Evolutionary conservation across 2,329 filamentous ascomycete genomes (phyloP), one percentile per base, ranked within the genome.

Genomic region (Colletotrichum sp.): DNA sequence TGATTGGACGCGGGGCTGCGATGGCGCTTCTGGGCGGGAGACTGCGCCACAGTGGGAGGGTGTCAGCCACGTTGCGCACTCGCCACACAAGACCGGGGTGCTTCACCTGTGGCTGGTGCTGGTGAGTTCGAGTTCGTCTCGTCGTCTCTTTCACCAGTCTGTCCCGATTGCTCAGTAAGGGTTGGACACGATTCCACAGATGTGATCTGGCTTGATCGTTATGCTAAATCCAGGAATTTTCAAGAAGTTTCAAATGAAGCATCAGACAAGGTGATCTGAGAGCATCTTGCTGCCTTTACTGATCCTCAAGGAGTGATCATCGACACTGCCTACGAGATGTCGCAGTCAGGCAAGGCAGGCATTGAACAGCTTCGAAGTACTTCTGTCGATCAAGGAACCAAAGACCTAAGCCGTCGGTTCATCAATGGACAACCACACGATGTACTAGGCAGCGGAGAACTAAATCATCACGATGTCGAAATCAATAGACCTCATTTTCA

Each of bases 41-140:
- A 27, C 74, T 73, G 57, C 69, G 74, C 74, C 74, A 76, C 70
- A 69, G 12, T 52, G 6, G 2, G 5, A 22, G 11, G 6, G 11
- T 13, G 44, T 22, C 4, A 52, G 44, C n/a, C 44, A 52, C 44
- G 44, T 52, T 52, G n/a, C 44, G 1, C 44, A 52, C 44, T 52
- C 44, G 44, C 44, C 44, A 52, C 44, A 52, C 44, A 52, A 6
- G 0, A 22, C 44, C 11, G 44, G 44, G 44, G 44, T 49, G n/a
- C 44, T 13, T 12, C n/a, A 52, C n/a, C 44, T 52, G 44, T 52
- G 44, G 44, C 44, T 52, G 44, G 44, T 52, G 44, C 0, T 22
- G 44, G 1, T 52, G 44, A 12, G 0, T 8, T 15, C n/a, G n/a
- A 13, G n/a, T 52, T 52, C 44, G 44, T 52, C 44, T 52, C 44